phyloP scores from a whole-genome alignment of 2,329 filamentous ascomycete species.

The Aureobasidium sp. region DNA sequence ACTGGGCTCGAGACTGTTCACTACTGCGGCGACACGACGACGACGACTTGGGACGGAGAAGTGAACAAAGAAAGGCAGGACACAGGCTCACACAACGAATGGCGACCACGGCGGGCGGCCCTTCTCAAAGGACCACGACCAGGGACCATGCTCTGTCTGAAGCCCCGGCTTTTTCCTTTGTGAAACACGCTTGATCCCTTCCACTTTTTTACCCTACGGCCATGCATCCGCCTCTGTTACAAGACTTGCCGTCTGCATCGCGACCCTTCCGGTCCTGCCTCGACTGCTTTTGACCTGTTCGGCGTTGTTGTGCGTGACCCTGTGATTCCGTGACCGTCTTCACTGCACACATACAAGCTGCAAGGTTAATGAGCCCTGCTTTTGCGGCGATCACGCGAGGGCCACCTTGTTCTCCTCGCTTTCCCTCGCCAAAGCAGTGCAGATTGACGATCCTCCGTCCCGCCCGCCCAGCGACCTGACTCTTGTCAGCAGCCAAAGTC shows the following conservation, averaged over 20 bases:
- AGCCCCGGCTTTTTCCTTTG: slow-evolving; percentile 7
- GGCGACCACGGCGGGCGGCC: not conserved
- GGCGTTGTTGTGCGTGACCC: not conserved
- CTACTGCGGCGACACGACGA: not conserved
- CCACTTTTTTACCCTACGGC: not conserved
- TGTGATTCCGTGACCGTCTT: not conserved
- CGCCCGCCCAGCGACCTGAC: not conserved
- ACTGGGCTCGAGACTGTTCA: not conserved
- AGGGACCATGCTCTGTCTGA: not conserved
- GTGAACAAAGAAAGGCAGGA: slow-evolving; percentile 11
- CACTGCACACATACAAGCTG: not conserved
- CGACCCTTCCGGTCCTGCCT: not conserved
- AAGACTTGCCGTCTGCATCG: not conserved
- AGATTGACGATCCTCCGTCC: slow-evolving; percentile 1
- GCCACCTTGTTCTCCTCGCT: slow-evolving; percentile 4
- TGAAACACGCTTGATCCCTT: not conserved
- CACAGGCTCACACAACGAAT: not conserved
- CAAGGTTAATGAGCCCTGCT: not conserved
- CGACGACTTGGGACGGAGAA: not conserved
- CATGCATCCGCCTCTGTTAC: not conserved
- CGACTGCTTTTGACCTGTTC: not conserved
- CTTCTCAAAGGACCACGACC: not conserved
- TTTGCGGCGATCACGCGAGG: not conserved
- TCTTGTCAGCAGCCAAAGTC: not conserved
- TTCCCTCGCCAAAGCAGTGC: not conserved